Conservation (phyloP, 805 yeast species). For the Yarrowia divulgata region DNA sequence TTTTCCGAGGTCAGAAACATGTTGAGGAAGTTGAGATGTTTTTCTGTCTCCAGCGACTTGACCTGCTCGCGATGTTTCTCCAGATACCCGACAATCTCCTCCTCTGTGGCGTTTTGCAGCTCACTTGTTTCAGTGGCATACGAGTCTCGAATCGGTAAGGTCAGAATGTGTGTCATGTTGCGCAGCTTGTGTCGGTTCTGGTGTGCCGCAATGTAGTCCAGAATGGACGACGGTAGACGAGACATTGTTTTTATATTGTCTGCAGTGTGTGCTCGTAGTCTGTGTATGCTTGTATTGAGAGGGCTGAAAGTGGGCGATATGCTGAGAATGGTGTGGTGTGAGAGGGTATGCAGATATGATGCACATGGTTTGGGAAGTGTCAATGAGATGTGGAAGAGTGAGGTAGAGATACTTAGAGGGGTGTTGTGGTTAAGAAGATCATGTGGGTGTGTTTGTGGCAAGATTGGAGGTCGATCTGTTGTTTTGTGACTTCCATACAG, state of each 20-base stretch:
- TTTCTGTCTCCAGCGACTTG: slow-evolving; percentile 32
- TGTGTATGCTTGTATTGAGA: neutral
- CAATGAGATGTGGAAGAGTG: neutral
- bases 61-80: slow-evolving; percentile 17
- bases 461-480: too few species aligned
- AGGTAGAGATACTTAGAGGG: neutral
- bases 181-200: slow-evolving; percentile 17
- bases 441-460: neutral
- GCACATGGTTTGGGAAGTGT: slow-evolving; percentile 13
- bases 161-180: slow-evolving; percentile 9
- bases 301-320: slow-evolving; percentile 6
- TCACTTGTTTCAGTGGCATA: slow-evolving; percentile 21
- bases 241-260: slow-evolving; percentile 7
- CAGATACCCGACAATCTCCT: slow-evolving; percentile 13
- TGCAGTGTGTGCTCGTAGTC: neutral
- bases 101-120: slow-evolving; percentile 47
- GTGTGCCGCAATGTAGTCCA: slow-evolving; percentile 34
- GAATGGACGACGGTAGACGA: slow-evolving; percentile 30
- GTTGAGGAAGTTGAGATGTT: slow-evolving; percentile 57
- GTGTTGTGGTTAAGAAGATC: too few species aligned
- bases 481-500: too few species aligned
- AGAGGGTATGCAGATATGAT: neutral
- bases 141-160: slow-evolving; percentile 29
- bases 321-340: slow-evolving; percentile 3
- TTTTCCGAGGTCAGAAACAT: slow-evolving; percentile 48